These are phyloP conservation scores for Neurospora africana DNA, from an alignment of 495 filamentous ascomycete genomes.

Conservation along the genomic window DNA sequence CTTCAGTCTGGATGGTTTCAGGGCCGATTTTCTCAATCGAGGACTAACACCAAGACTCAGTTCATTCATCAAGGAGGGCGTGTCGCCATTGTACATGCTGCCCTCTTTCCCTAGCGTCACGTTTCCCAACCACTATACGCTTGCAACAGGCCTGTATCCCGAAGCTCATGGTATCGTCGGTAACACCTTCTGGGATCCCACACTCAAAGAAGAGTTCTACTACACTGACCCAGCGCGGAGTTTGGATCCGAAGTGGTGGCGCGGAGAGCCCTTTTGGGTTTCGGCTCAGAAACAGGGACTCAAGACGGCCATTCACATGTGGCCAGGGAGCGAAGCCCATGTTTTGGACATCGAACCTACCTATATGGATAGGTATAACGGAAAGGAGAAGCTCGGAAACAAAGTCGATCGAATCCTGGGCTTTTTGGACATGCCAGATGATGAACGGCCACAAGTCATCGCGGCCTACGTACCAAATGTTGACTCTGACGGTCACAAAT, in stretches of 20 bases:
- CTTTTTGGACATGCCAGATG: constrained; percentile 70
- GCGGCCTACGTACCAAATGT: constrained; percentile 91
- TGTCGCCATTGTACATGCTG: constrained; percentile 83
- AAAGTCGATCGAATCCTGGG: constrained; percentile 72
- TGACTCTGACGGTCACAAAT: constrained; percentile 74
- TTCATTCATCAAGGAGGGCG: constrained; percentile 66
- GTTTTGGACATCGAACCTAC: constrained; percentile 56
- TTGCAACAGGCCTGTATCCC: constrained; percentile 85
- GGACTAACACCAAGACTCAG: constrained; percentile 75
- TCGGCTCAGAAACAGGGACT: constrained; percentile 75
- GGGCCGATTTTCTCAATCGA: constrained; percentile 85
- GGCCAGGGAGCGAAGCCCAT: constrained; percentile 88
- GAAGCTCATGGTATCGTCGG: constrained; percentile 90
- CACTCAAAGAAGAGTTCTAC: constrained; percentile 65
- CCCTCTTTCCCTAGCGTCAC: constrained; percentile 94
- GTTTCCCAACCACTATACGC: constrained; percentile 95
- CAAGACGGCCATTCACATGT: constrained; percentile 86
- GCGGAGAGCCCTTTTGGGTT: constrained; percentile 83
- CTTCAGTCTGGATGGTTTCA: constrained; percentile 91
- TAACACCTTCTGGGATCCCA: constrained; percentile 88
- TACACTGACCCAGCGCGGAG: constrained; percentile 66
- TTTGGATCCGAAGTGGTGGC: constrained; percentile 85
- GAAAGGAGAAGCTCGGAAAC: constrained; percentile 54
- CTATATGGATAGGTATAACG: constrained; percentile 76
- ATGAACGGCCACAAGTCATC: constrained; percentile 75